These are phyloP conservation scores for Eutrema japonicum DNA, from an alignment of 345 rosid genomes.

Conservation along the genomic window DNA sequence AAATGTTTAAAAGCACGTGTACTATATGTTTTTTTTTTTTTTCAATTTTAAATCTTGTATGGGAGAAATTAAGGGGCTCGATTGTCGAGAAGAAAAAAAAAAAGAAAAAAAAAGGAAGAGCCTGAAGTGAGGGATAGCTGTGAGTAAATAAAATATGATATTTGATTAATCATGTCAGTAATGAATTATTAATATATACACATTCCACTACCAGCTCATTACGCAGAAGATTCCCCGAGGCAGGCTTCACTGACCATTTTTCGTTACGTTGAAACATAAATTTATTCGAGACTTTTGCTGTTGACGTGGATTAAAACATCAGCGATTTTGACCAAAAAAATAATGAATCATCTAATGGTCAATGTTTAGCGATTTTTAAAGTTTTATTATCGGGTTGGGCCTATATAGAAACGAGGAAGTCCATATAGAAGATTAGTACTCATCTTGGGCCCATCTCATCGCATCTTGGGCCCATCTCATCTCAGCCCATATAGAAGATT, in stretches of 20 bases:
- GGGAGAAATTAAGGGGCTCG: slow-evolving; percentile 25
- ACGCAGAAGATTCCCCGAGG: slow-evolving; percentile 28
- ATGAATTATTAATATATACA: not conserved
- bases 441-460: slow-evolving; percentile 13
- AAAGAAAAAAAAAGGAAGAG: not conserved
- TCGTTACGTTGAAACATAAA: not conserved
- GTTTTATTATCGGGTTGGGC: not conserved
- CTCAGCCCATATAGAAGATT: too few species aligned
- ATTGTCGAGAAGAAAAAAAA: not conserved
- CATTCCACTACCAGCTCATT: slow-evolving; percentile 22
- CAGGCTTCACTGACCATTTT: slow-evolving; percentile 7
- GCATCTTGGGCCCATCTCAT: slow-evolving; percentile 8
- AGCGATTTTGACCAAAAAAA: not conserved
- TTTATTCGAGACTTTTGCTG: not conserved
- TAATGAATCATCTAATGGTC: not conserved
- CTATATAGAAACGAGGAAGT: slow-evolving; percentile 6
- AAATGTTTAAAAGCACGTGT: slow-evolving; percentile 22
- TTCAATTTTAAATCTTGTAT: slow-evolving; percentile 15
- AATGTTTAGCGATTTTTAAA: too few species aligned
- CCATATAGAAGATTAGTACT: slow-evolving; percentile 16
- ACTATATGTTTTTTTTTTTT: not conserved
- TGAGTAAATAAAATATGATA: slow-evolving; percentile 24
- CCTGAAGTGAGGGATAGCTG: slow-evolving; percentile 17
- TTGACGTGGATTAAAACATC: not conserved
- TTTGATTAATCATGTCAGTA: slow-evolving; percentile 1